A percentile compares a stretch with the other conserved stretches of the same genome.
These are phyloP conservation scores for Epichloe coenophiala DNA, from an alignment of 2,329 filamentous ascomycete species.

Conservation along the genomic window DNA sequence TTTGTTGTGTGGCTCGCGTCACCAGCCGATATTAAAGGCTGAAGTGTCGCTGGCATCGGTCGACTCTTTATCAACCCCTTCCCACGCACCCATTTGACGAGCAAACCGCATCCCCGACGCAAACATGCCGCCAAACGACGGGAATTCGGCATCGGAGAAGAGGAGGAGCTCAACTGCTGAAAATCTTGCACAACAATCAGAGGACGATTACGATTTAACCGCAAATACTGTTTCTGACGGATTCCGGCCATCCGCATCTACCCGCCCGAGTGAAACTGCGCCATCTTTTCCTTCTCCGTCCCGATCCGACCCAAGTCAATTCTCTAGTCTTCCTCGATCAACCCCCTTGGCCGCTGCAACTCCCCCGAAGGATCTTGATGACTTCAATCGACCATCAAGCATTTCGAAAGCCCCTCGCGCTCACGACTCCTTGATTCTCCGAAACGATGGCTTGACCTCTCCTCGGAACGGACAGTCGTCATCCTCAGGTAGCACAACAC, in stretches of 20 bases:
- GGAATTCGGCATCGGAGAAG: constrained; percentile 26
- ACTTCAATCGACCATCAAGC: constrained; percentile 35
- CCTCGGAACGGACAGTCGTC: constrained; percentile 3
- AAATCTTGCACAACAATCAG: constrained; percentile 26
- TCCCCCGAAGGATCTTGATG: constrained; percentile 12
- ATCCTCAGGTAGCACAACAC: constrained; percentile 12
- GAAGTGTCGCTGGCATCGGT: neutral
- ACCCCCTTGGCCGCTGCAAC: constrained; percentile 9
- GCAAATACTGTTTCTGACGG: constrained; percentile 40
- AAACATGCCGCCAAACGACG: constrained; percentile 29
- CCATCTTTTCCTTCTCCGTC: constrained; percentile 12
- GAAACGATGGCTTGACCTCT: constrained; percentile 33
- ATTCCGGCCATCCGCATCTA: constrained; percentile 25
- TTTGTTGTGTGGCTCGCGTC: neutral
- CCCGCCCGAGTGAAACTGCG: neutral
- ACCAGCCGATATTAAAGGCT: neutral
- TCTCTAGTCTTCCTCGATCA: constrained; percentile 8
- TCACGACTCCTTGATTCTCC: constrained; percentile 36
- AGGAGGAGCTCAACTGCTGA: constrained; percentile 27
- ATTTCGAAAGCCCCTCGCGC: constrained; percentile 38
- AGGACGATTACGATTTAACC: constrained; percentile 32
- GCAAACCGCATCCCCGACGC: constrained; percentile 7
- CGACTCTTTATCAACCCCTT: neutral
- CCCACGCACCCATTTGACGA: neutral
- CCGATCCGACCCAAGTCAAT: constrained; percentile 2